Percentiles rank a stretch among this genome's conserved stretches.
phyloP scores from a whole-genome alignment of 306 rosid species.

The Adenanthera pavonina region DNA sequence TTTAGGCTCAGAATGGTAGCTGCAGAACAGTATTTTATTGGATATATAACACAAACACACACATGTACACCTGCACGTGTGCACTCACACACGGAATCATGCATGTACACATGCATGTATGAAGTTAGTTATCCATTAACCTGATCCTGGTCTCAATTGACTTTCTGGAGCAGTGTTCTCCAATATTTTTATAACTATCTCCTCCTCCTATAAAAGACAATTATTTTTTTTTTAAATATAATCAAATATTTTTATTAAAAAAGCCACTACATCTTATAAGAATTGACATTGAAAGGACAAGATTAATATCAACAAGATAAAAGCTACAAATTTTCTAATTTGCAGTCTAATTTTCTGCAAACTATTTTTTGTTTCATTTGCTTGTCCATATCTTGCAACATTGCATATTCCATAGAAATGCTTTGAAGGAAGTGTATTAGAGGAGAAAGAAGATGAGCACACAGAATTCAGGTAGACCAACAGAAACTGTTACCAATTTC shows the following conservation, averaged over 20 bases:
- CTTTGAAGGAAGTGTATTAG: background rate
- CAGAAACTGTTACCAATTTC: background rate
- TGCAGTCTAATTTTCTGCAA: background rate
- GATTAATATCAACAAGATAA: background rate
- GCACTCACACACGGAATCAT: too few species aligned
- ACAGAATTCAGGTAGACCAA: background rate
- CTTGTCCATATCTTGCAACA: background rate
- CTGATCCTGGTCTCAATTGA: background rate
- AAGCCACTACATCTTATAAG: background rate
- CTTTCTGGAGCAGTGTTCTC: background rate
- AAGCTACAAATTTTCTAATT: background rate
- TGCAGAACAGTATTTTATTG: background rate
- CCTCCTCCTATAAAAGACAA: background rate
- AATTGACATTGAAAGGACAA: background rate
- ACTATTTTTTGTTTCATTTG: background rate
- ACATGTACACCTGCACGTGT: too few species aligned
- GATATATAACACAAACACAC: background rate
- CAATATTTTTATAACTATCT: background rate
- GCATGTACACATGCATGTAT: too few species aligned
- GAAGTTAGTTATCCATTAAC: background rate
- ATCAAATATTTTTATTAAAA: background rate
- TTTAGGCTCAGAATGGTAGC: constrained; percentile 3
- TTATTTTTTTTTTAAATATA: background rate
- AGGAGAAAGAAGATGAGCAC: background rate
- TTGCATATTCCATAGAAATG: background rate